Conservation (phyloP, 2,329 filamentous ascomycete genomes). For the Colletotrichum chrysophilum region DNA sequence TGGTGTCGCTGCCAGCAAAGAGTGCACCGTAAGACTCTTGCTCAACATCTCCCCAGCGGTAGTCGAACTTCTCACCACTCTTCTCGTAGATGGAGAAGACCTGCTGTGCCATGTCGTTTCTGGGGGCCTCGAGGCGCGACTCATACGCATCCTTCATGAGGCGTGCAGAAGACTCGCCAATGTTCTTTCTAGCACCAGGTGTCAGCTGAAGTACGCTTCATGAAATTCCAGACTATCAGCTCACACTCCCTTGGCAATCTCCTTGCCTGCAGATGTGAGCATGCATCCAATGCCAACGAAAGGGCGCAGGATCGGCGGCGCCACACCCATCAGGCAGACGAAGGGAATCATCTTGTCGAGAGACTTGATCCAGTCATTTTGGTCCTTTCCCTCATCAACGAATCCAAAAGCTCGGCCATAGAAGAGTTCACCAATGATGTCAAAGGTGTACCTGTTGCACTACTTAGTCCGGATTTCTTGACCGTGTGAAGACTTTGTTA, state of each 20-base stretch:
- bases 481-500: neutral
- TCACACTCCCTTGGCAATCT: neutral
- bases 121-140: neutral
- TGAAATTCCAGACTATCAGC: neutral
- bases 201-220: neutral
- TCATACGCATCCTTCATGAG: neutral
- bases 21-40: constrained; percentile 17
- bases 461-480: neutral
- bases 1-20: constrained; percentile 42
- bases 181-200: neutral
- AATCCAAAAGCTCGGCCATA: neutral
- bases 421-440: neutral
- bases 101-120: neutral
- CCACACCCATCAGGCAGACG: neutral
- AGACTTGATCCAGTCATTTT: neutral
- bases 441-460: neutral
- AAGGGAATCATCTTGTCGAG: neutral
- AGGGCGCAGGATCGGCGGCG: neutral
- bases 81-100: neutral
- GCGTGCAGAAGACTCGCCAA: neutral
- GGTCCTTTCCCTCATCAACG: neutral
- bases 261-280: neutral
- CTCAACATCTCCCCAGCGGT: neutral
- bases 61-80: neutral
- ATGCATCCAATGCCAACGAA: neutral